Percentiles rank a stretch among this genome's conserved stretches.
Evolutionary conservation across 306 rosid genomes (phyloP).

Genomic region (Sechiopsis laciniata): DNA sequence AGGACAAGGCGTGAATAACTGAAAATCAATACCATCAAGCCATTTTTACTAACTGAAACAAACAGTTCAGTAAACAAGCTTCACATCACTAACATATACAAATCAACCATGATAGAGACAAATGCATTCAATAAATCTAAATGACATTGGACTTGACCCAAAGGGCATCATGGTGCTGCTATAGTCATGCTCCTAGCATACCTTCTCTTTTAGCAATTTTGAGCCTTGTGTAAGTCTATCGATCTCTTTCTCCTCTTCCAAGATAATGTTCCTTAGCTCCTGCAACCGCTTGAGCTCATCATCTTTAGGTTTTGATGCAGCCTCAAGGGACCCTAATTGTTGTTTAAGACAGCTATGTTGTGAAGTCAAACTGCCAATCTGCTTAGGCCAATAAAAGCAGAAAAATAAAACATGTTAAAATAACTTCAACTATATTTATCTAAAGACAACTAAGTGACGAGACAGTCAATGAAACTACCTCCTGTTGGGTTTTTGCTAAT

Average conservation of each 20-base stretch:
- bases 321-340: conserved; percentile 73
- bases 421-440: conserved; percentile 7
- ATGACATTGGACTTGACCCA: background rate
- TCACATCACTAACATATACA: conserved; percentile 1
- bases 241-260: conserved; percentile 63
- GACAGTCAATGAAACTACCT: conserved; percentile 42
- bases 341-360: conserved; percentile 70
- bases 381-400: conserved; percentile 4
- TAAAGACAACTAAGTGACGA: conserved; percentile 12
- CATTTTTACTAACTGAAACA: background rate
- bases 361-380: conserved; percentile 75
- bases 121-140: background rate
- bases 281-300: conserved; percentile 64
- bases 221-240: conserved; percentile 61
- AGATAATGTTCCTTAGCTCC: conserved; percentile 55
- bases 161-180: background rate
- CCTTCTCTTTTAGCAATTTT: conserved; percentile 78
- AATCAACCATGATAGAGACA: background rate
- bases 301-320: conserved; percentile 62
- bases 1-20: background rate
- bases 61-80: background rate
- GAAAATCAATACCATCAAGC: background rate
- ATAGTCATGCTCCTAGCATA: conserved; percentile 20
- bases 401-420: background rate
- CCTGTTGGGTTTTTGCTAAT: conserved; percentile 75